phyloP scores from a whole-genome alignment of 441 rosid species.

The Biscutella laevigata region DNA sequence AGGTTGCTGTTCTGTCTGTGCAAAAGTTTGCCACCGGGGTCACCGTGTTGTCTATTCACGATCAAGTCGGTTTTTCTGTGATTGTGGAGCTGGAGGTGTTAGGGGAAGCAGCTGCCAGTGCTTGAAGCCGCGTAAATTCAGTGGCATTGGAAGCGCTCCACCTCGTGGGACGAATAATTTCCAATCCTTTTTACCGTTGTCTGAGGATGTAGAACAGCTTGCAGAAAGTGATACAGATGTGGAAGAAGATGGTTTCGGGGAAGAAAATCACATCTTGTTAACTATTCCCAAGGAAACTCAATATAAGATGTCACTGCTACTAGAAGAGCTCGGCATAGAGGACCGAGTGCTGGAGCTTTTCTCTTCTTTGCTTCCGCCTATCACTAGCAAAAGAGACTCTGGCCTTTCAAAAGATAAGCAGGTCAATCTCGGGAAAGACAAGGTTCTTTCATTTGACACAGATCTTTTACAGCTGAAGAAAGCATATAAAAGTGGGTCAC shows the following conservation, averaged over 20 bases:
- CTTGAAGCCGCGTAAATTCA: constrained; percentile 93
- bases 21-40: constrained; percentile 99
- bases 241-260: constrained; percentile 71
- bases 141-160: constrained; percentile 55
- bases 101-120: constrained; percentile 99
- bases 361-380: constrained; percentile 67
- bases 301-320: constrained; percentile 53
- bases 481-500: constrained; percentile 97
- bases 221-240: constrained; percentile 92
- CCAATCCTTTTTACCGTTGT: constrained; percentile 70
- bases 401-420: constrained; percentile 66
- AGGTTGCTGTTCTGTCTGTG: constrained; percentile 99
- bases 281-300: constrained; percentile 74
- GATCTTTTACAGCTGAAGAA: constrained; percentile 94
- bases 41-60: constrained; percentile 99
- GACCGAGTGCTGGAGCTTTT: constrained; percentile 69
- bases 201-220: constrained; percentile 86
- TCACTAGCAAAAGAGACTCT: constrained; percentile 74
- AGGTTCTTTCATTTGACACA: constrained; percentile 68
- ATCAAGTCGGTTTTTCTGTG: constrained; percentile 96
- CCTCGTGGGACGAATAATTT: constrained; percentile 52
- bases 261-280: constrained; percentile 51
- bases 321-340: constrained; percentile 86
- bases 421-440: constrained; percentile 68
- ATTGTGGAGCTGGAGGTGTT: constrained; percentile 99